Evolutionary conservation across 345 rosid species (phyloP), one percentile per base, ranked within the genome.

Genomic region (Aquilaria malaccensis): DNA sequence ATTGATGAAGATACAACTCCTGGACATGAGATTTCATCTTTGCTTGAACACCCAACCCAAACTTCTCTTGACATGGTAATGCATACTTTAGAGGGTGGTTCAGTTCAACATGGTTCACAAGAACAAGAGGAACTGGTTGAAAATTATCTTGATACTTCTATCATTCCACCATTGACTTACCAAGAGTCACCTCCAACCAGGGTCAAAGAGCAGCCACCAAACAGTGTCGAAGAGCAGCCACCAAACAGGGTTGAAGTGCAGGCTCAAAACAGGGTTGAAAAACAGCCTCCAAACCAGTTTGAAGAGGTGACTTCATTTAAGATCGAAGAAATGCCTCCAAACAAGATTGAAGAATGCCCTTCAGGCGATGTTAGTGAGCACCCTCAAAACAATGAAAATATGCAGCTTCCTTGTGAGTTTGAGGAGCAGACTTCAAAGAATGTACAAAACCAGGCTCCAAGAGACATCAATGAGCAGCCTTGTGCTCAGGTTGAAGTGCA

Each of bases 101-200:
- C 64, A 48, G 61, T 57, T 64, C 79, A 68, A 55, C 65, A 60
- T 32, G 56, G 47, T 50, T 45, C 65, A 45, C 75, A 63, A 77
- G 76, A 60, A 68, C 70, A 65, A 46, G 79, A 70, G 55, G 62
- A 31, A 62, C 79, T 62, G 52, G 60, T 51, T 64, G 64, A 30
- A 51, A 9, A 62, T 69, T 71, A 50, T 69, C 55, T 52, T 43
- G 70, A 68, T 59, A 70, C 77, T 30, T 61, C 70, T 68, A 52
- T 60, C 22, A 56, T 12, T 30, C 62, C 70, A 52, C 65, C 64
- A 55, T 22, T 72, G 58, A 51, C 59, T 61, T 67, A 58, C 46
- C 84, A 79, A 67, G 83, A 80, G 60, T 73, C 68, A 43, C 66
- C 41, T 51, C 78, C 59, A 54, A 22, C 74, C 64, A 55, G 56